phyloP scores from a whole-genome alignment of 352 stramenopile species.

The Globisporangium carolinianum region DNA sequence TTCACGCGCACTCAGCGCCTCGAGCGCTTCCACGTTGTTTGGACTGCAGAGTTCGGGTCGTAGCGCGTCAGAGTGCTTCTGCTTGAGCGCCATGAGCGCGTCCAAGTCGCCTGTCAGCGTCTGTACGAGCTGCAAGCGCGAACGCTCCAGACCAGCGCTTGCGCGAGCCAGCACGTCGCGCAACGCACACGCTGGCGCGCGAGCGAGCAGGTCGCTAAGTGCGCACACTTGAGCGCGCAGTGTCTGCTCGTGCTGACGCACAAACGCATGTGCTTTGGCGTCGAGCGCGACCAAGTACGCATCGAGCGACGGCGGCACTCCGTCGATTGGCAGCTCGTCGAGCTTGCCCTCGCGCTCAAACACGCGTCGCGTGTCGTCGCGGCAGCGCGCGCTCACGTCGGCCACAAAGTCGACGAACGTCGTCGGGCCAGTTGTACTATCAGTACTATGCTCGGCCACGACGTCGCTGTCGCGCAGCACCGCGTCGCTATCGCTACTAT shows the following conservation, averaged over 20 bases:
- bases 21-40: slow-evolving; percentile 51
- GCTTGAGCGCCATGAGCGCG: slow-evolving; percentile 39
- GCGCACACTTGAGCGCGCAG: slow-evolving; percentile 58
- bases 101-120: slow-evolving; percentile 28
- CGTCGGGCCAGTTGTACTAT: neutral
- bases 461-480: slow-evolving; percentile 32
- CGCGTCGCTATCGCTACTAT: neutral
- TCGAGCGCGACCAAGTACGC: slow-evolving; percentile 60
- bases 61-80: slow-evolving; percentile 41
- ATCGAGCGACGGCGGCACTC: slow-evolving; percentile 62
- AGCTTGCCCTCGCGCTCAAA: slow-evolving; percentile 59
- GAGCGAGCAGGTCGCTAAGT: slow-evolving; percentile 49
- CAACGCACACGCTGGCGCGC: slow-evolving; percentile 43
- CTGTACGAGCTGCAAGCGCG: slow-evolving; percentile 8
- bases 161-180: slow-evolving; percentile 24
- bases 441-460: slow-evolving; percentile 25
- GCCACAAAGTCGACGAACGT: slow-evolving; percentile 48
- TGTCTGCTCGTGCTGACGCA: slow-evolving; percentile 37
- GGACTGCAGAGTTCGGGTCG: slow-evolving; percentile 67
- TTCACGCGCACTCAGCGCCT: slow-evolving; percentile 52
- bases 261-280: slow-evolving; percentile 52
- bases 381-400: slow-evolving; percentile 50
- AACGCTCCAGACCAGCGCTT: slow-evolving; percentile 15
- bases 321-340: slow-evolving; percentile 52
- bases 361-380: slow-evolving; percentile 42